Evolutionary conservation across 1,139 yeast genomes (phyloP).

Genomic region (Taiozyma sp.): DNA sequence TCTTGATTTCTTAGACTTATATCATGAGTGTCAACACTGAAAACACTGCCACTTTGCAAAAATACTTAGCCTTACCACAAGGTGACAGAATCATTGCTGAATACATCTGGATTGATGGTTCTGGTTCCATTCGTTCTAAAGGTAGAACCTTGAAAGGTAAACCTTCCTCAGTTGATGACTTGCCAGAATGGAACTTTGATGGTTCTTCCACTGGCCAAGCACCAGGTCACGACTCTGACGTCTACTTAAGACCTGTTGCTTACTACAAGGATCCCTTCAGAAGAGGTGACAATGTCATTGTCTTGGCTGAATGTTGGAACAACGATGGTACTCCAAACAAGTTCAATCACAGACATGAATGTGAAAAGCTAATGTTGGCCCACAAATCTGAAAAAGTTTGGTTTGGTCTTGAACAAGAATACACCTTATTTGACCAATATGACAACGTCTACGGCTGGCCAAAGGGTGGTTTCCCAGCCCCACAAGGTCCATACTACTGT

Average conservation of each 20-base stretch:
- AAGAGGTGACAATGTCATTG: constrained; percentile 94
- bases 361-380: constrained; percentile 93
- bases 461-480: constrained; percentile 99
- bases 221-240: constrained; percentile 95
- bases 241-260: constrained; percentile 90
- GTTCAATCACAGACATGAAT: constrained; percentile 96
- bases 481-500: constrained; percentile 99
- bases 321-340: constrained; percentile 99
- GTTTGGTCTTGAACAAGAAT: constrained; percentile 99
- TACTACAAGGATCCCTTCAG: constrained; percentile 96
- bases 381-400: constrained; percentile 82
- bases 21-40: constrained; percentile 39
- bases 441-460: constrained; percentile 98
- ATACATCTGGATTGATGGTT: constrained; percentile 96
- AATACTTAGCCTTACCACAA: constrained; percentile 81
- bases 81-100: constrained; percentile 87
- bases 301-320: constrained; percentile 95
- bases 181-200: constrained; percentile 99
- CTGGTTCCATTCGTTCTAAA: constrained; percentile 90
- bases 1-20: not conserved
- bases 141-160: constrained; percentile 75
- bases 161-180: constrained; percentile 71
- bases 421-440: constrained; percentile 88
- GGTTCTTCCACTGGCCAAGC: constrained; percentile 99
- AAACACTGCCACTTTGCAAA: constrained; percentile 71